Evolutionary conservation across 1,284 basidiomycete genomes (phyloP).

Genomic region (Takashimella tepidaria): DNA sequence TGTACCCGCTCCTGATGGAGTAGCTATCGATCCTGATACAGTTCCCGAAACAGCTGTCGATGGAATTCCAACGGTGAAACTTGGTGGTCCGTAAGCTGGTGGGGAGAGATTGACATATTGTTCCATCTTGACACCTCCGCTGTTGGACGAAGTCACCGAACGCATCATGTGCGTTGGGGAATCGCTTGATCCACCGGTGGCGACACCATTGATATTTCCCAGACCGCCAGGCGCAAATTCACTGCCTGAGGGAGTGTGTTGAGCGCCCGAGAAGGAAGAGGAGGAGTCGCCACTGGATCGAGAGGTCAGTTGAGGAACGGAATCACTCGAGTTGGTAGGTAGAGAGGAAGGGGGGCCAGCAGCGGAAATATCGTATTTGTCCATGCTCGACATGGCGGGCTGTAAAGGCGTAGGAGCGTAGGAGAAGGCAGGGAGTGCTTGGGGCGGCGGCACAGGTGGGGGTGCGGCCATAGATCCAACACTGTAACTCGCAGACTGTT

Average conservation of each 20-base stretch:
- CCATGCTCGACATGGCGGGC: constrained; percentile 7
- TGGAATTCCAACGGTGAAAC: background rate
- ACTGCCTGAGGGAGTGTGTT: background rate
- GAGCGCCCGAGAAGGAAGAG: constrained; percentile 3
- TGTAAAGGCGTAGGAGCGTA: constrained; percentile 12
- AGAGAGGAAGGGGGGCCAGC: background rate
- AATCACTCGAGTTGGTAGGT: constrained; percentile 7
- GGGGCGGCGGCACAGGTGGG: constrained; percentile 6
- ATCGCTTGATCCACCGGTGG: background rate
- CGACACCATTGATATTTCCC: background rate
- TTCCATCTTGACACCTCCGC: background rate
- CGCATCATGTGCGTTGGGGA: background rate
- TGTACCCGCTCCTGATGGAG: background rate
- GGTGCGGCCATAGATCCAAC: background rate
- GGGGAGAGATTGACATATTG: background rate
- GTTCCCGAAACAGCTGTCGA: background rate
- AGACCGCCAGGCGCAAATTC: background rate
- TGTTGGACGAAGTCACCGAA: background rate
- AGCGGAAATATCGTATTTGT: background rate
- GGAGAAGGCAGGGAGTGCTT: constrained; percentile 4
- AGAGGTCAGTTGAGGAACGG: constrained; percentile 17
- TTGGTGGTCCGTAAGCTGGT: background rate
- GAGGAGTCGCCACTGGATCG: constrained; percentile 19
- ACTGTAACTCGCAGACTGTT: constrained; percentile 26
- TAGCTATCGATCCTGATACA: background rate